These are phyloP conservation scores for Neophaeococcomyces mojaviensis DNA, from an alignment of 2,329 filamentous ascomycete genomes.

Conservation along the genomic window DNA sequence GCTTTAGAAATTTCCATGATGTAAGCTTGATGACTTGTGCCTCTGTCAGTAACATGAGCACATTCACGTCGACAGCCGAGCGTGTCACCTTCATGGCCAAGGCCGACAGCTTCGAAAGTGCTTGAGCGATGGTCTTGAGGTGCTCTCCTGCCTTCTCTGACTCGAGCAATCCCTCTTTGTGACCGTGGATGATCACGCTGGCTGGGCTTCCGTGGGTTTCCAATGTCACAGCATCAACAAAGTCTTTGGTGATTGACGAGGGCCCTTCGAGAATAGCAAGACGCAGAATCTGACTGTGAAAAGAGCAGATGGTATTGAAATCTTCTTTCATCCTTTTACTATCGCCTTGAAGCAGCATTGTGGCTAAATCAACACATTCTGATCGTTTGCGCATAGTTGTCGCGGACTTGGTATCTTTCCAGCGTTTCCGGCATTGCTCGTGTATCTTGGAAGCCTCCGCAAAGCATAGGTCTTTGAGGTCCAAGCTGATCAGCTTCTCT, in stretches of 20 bases:
- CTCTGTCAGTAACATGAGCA: conserved; percentile 25
- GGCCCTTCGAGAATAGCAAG: conserved; percentile 16
- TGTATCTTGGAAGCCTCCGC: conserved; percentile 16
- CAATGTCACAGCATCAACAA: conserved; percentile 11
- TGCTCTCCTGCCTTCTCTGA: conserved; percentile 37
- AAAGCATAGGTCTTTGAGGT: conserved; percentile 10
- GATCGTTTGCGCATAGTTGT: not conserved
- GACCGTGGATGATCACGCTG: conserved; percentile 30
- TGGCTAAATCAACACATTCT: not conserved
- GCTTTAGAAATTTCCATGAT: conserved; percentile 36
- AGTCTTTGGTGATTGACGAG: conserved; percentile 11
- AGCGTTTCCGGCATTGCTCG: conserved; percentile 13
- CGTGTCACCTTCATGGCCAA: conserved; percentile 5
- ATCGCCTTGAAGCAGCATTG: not conserved
- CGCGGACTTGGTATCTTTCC: not conserved
- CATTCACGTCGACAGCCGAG: not conserved
- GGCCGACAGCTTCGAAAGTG: conserved; percentile 23
- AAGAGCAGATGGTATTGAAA: conserved; percentile 18
- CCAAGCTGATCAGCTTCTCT: conserved; percentile 19
- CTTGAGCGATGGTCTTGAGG: conserved; percentile 38
- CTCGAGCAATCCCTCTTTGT: conserved; percentile 29
- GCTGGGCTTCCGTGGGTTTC: conserved; percentile 26
- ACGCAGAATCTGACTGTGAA: conserved; percentile 21
- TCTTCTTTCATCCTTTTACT: conserved; percentile 2
- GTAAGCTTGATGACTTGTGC: conserved; percentile 36